Evolutionary conservation across 208 protist genomes (phyloP).

Genomic region (Leishmania turanica): DNA sequence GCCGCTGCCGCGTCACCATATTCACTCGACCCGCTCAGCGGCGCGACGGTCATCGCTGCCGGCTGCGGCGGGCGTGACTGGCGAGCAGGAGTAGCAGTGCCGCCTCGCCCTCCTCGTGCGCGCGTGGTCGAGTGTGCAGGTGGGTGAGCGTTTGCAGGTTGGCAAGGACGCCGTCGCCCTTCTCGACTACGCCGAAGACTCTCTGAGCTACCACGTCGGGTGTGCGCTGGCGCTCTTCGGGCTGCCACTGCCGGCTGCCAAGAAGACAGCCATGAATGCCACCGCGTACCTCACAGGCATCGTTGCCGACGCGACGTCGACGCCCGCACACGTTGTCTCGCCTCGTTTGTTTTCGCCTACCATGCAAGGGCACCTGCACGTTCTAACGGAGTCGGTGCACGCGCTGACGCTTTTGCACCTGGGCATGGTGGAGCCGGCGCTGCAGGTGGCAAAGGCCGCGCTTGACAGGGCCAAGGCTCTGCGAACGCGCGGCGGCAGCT

Average conservation of each 20-base stretch:
- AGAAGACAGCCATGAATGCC: constrained; percentile 39
- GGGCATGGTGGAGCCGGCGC: constrained; percentile 51
- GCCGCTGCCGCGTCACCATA: background rate
- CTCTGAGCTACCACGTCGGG: constrained; percentile 41
- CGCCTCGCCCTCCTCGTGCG: constrained; percentile 50
- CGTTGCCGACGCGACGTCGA: background rate
- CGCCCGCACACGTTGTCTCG: background rate
- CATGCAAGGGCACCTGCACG: constrained; percentile 38
- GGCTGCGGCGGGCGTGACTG: background rate
- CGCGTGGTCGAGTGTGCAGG: constrained; percentile 49
- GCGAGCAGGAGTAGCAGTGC: constrained; percentile 18
- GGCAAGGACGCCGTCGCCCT: constrained; percentile 51
- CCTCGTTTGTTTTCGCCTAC: background rate
- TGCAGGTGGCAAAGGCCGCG: constrained; percentile 37
- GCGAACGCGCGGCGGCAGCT: background rate
- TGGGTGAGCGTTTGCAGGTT: constrained; percentile 61
- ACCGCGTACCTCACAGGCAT: constrained; percentile 12
- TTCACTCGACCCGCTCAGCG: background rate
- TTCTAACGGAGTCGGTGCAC: constrained; percentile 68
- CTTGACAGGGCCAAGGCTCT: constrained; percentile 12
- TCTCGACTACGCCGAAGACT: constrained; percentile 30
- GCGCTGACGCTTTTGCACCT: constrained; percentile 73
- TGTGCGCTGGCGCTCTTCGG: constrained; percentile 57
- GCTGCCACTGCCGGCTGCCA: constrained; percentile 47
- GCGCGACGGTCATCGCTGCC: background rate